Evolutionary conservation across 257 asterid species (phyloP).

Genomic region (Mentha longifolia): DNA sequence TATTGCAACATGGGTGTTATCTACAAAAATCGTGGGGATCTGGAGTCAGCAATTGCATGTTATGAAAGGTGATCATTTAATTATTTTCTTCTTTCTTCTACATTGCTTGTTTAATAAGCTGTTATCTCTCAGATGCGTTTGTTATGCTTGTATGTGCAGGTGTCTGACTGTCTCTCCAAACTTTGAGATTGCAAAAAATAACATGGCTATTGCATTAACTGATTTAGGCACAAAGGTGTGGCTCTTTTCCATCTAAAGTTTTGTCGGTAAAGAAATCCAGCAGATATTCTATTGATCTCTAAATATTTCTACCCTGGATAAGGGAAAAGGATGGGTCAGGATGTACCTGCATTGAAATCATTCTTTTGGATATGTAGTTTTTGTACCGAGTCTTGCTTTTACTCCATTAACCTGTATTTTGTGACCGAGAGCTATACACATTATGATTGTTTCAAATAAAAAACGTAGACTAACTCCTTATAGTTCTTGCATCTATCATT

Average conservation of each 20-base stretch:
- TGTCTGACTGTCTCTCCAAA: slow-evolving; percentile 96
- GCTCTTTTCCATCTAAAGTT: slow-evolving; percentile 27
- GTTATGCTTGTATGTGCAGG: slow-evolving; percentile 50
- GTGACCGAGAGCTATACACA: neutral
- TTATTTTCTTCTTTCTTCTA: slow-evolving; percentile 18
- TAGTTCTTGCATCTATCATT: slow-evolving; percentile 21
- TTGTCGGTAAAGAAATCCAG: slow-evolving; percentile 25
- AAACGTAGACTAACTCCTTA: slow-evolving; percentile 19
- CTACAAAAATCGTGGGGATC: slow-evolving; percentile 92
- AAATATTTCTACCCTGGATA: slow-evolving; percentile 1
- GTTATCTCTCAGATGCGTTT: slow-evolving; percentile 36
- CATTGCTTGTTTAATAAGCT: slow-evolving; percentile 27
- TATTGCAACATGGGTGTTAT: slow-evolving; percentile 99
- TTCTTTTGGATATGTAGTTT: neutral
- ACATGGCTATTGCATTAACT: slow-evolving; percentile 98
- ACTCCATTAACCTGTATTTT: slow-evolving; percentile 9
- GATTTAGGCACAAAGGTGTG: slow-evolving; percentile 98
- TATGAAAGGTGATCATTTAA: slow-evolving; percentile 76
- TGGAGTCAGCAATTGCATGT: slow-evolving; percentile 97
- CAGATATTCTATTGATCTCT: slow-evolving; percentile 9
- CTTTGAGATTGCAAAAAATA: slow-evolving; percentile 98
- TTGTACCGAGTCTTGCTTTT: slow-evolving; percentile 14
- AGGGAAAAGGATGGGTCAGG: neutral
- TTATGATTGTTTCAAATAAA: slow-evolving; percentile 17
- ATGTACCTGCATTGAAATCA: neutral